phyloP scores from a whole-genome alignment of 2,329 filamentous ascomycete species.

The Coniochaeta sp. region DNA sequence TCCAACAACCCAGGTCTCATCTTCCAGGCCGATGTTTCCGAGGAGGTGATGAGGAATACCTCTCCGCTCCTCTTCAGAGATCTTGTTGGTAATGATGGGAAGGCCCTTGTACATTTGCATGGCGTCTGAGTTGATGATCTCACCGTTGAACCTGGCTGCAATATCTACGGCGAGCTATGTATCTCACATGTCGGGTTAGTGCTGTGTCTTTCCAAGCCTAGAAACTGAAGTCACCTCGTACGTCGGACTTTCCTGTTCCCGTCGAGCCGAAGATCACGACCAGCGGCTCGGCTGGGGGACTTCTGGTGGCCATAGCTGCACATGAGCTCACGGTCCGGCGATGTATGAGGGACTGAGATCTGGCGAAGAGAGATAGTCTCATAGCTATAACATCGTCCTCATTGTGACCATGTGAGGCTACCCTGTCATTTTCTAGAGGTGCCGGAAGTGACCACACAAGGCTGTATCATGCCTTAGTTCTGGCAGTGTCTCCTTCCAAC shows the following conservation, averaged over 20 bases:
- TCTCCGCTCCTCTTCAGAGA: conserved; percentile 64
- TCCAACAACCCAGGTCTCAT: conserved; percentile 77
- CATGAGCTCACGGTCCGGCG: not conserved
- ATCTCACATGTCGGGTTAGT: conserved; percentile 3
- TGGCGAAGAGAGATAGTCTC: not conserved
- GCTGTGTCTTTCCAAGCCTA: conserved; percentile 4
- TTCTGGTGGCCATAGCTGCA: conserved; percentile 1
- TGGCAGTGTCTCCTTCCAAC: too few relatives aligned
- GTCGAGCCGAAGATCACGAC: conserved; percentile 19
- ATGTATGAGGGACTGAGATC: not conserved
- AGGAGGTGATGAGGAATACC: conserved; percentile 85
- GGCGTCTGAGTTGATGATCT: conserved; percentile 94
- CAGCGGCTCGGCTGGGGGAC: conserved; percentile 12
- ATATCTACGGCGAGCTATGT: conserved; percentile 79
- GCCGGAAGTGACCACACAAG: too few relatives aligned
- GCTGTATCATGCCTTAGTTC: too few relatives aligned
- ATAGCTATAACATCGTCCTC: not conserved
- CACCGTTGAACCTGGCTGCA: conserved; percentile 75
- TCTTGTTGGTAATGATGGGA: conserved; percentile 93
- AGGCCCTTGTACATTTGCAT: conserved; percentile 95
- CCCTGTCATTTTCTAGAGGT: too few relatives aligned
- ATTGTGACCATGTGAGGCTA: not conserved
- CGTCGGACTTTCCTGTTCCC: conserved; percentile 29
- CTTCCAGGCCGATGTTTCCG: conserved; percentile 65
- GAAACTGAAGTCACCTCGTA: conserved; percentile 9